A percentile compares a stretch with the other conserved stretches of the same genome.
phyloP scores from a whole-genome alignment of 1,284 basidiomycete species.

The Lentinula novae-zelandiae region DNA sequence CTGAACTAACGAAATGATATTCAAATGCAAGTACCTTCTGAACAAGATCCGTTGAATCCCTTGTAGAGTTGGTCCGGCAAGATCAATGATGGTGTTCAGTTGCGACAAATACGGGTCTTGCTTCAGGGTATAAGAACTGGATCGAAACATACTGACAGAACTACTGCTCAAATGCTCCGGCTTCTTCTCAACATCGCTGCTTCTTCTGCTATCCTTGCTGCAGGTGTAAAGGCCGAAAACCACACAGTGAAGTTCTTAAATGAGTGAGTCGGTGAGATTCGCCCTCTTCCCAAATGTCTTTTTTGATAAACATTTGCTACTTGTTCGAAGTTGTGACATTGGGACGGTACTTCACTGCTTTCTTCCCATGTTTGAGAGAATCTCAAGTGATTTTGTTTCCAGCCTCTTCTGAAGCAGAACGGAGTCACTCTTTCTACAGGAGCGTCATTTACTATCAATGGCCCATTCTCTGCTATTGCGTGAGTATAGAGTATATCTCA shows the following conservation, averaged over 20 bases:
- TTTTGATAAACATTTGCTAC: not conserved
- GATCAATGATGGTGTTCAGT: too few species aligned
- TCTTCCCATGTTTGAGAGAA: not conserved
- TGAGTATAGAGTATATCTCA: not conserved
- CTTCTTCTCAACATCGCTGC: not conserved
- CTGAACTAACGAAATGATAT: too few species aligned
- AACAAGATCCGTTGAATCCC: too few species aligned
- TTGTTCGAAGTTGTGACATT: not conserved
- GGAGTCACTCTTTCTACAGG: not conserved
- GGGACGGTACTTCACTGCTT: not conserved
- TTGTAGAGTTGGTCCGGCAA: too few species aligned
- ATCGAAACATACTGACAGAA: too few species aligned
- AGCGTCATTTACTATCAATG: not conserved
- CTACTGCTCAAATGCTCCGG: too few species aligned
- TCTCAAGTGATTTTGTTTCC: not conserved
- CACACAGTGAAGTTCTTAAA: constrained; percentile 1
- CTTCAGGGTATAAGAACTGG: too few species aligned
- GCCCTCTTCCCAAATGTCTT: not conserved
- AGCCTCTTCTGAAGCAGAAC: not conserved
- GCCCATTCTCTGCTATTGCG: constrained; percentile 3
- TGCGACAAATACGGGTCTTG: too few species aligned
- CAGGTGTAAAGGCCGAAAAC: not conserved
- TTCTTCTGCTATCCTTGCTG: not conserved
- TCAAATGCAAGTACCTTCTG: too few species aligned
- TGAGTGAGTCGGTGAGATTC: not conserved